Percentiles rank a stretch among this genome's conserved stretches.
Evolutionary conservation across 768 basidiomycete genomes (phyloP).

Genomic region (Daedalea quercina): DNA sequence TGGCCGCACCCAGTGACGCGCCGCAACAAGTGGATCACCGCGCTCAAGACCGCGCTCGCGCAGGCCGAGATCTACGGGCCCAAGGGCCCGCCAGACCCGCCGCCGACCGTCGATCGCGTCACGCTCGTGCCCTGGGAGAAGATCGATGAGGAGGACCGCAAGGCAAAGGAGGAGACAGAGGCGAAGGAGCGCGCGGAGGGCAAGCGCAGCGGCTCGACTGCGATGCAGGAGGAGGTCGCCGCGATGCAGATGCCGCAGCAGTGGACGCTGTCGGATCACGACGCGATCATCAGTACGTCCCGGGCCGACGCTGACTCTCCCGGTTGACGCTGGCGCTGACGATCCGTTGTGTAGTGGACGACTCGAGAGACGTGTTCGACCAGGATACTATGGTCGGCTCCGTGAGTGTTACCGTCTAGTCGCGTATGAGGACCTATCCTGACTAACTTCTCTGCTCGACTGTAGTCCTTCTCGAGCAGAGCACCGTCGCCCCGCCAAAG

Average conservation of each 20-base stretch:
- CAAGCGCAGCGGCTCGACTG: neutral
- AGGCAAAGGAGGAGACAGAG: constrained; percentile 8
- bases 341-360: constrained; percentile 18
- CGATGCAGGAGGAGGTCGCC: neutral
- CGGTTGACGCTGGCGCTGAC: too few relatives aligned
- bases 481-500: neutral
- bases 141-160: constrained; percentile 36
- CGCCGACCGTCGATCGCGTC: constrained; percentile 51
- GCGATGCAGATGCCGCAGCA: constrained; percentile 7
- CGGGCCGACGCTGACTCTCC: too few relatives aligned
- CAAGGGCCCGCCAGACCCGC: constrained; percentile 45
- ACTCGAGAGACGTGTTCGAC: constrained; percentile 15
- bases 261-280: constrained; percentile 20
- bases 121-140: constrained; percentile 72
- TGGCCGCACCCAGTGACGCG: constrained; percentile 47
- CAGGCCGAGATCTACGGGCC: constrained; percentile 71
- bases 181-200: neutral
- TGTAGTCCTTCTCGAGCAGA: neutral
- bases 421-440: neutral
- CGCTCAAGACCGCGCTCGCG: constrained; percentile 64
- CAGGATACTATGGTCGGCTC: constrained; percentile 4
- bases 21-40: constrained; percentile 90
- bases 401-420: constrained; percentile 12
- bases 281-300: constrained; percentile 17
- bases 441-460: neutral